Evolutionary conservation across 352 stramenopile genomes (phyloP).

Genomic region (Phytophthora uliginosa): DNA sequence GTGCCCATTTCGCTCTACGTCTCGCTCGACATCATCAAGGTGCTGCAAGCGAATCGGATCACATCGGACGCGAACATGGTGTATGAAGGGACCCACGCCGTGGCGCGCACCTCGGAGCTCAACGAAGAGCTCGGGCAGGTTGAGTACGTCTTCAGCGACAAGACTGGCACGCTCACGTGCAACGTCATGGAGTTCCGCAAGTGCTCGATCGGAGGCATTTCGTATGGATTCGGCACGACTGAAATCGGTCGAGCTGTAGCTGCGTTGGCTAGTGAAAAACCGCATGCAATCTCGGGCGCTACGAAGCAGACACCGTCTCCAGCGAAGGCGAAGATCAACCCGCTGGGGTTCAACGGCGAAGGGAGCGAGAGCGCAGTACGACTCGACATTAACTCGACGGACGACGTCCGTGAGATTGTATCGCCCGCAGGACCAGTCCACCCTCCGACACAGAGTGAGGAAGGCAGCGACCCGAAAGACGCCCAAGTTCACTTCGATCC

Average conservation of each 20-base stretch:
- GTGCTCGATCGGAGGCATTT: slow-evolving; percentile 87
- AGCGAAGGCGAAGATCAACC: slow-evolving; percentile 30
- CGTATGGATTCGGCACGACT: slow-evolving; percentile 88
- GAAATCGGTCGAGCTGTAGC: slow-evolving; percentile 96
- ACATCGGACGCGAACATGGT: slow-evolving; percentile 89
- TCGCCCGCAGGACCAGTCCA: slow-evolving; percentile 5
- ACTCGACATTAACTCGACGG: slow-evolving; percentile 35
- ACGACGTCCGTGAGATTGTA: slow-evolving; percentile 22
- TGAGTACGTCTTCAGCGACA: slow-evolving; percentile 99
- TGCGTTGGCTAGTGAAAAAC: slow-evolving; percentile 33
- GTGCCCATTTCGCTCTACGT: slow-evolving; percentile 98
- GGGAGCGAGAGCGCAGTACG: slow-evolving; percentile 8
- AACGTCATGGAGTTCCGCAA: slow-evolving; percentile 99
- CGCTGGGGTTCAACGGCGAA: background rate
- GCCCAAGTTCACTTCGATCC: slow-evolving; percentile 66
- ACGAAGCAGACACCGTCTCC: slow-evolving; percentile 4
- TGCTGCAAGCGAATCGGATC: slow-evolving; percentile 91
- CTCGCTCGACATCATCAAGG: slow-evolving; percentile 94
- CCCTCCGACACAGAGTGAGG: slow-evolving; percentile 1
- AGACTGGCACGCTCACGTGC: slow-evolving; percentile 98
- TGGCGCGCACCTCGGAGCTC: slow-evolving; percentile 90
- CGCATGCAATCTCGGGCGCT: background rate
- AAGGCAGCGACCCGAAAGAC: slow-evolving; percentile 29
- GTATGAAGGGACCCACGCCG: slow-evolving; percentile 74
- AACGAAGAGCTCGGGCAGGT: slow-evolving; percentile 96